These are phyloP conservation scores for Marchantia polymorpha DNA, from an alignment of 225 moss, liverwort and hornwort species.

Conservation along the genomic window DNA sequence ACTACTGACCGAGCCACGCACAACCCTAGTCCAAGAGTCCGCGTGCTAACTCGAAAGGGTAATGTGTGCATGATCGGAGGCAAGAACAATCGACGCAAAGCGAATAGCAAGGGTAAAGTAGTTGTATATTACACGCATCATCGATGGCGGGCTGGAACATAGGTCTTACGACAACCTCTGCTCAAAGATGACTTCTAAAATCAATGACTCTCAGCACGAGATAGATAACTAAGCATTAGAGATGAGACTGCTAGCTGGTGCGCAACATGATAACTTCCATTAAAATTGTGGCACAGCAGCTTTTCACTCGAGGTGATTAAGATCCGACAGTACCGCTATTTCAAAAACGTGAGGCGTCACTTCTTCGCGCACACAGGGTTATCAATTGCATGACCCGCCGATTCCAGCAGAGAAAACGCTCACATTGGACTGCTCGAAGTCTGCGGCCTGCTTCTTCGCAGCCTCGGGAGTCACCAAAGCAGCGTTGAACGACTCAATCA, in stretches of 20 bases:
- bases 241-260: constrained; percentile 4
- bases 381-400: constrained; percentile 14
- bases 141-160: constrained; percentile 28
- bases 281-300: constrained; percentile 17
- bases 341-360: background rate
- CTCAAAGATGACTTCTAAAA: constrained; percentile 8
- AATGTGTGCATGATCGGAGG: too few species aligned
- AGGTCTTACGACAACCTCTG: constrained; percentile 23
- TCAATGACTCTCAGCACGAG: background rate
- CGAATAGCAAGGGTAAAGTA: background rate
- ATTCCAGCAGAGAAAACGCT: constrained; percentile 21
- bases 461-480: constrained; percentile 12
- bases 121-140: constrained; percentile 23
- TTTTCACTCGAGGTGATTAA: constrained; percentile 22
- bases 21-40: too few species aligned
- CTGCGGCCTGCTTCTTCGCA: constrained; percentile 30
- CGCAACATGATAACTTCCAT: constrained; percentile 9
- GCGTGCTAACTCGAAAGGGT: too few species aligned
- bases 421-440: constrained; percentile 34
- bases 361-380: background rate
- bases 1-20: too few species aligned
- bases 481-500: constrained; percentile 33
- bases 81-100: too few species aligned
- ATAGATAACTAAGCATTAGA: background rate
- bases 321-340: background rate